These are phyloP conservation scores for Chimonanthus praecox DNA, from an alignment of 164 flowering plant species.

Conservation along the genomic window DNA sequence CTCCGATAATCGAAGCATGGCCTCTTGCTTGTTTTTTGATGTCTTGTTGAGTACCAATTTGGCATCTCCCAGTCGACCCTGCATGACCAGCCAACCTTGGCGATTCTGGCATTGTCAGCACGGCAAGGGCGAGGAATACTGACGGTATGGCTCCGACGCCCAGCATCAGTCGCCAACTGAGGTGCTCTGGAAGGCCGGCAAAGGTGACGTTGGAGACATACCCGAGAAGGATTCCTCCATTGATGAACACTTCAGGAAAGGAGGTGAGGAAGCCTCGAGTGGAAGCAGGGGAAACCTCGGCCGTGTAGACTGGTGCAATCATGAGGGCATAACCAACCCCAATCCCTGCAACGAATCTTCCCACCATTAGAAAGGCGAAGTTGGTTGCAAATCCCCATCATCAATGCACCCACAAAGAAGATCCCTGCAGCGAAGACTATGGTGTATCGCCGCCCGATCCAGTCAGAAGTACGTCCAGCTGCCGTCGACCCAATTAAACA, in stretches of 20 bases:
- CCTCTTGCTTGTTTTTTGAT: slow-evolving; percentile 22
- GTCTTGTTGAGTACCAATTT: slow-evolving; percentile 23
- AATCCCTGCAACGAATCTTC: slow-evolving; percentile 12
- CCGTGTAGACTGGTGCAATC: slow-evolving; percentile 16
- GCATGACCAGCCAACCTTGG: slow-evolving; percentile 39
- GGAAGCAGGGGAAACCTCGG: slow-evolving; percentile 13
- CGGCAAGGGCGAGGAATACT: slow-evolving; percentile 4
- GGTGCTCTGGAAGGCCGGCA: slow-evolving; percentile 4
- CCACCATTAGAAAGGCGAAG: slow-evolving; percentile 17
- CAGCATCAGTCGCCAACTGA: slow-evolving; percentile 15
- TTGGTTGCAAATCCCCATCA: slow-evolving; percentile 15
- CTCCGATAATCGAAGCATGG: slow-evolving; percentile 19
- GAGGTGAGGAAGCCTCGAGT: slow-evolving; percentile 18
- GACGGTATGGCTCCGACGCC: slow-evolving; percentile 12
- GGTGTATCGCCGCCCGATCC: slow-evolving; percentile 34
- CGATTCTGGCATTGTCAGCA: slow-evolving; percentile 37
- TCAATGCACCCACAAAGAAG: slow-evolving; percentile 11
- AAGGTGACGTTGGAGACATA: slow-evolving; percentile 11
- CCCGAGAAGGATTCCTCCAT: slow-evolving; percentile 11
- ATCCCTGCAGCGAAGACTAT: slow-evolving; percentile 19
- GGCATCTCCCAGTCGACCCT: slow-evolving; percentile 34
- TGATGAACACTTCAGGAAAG: slow-evolving; percentile 18
- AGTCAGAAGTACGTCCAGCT: slow-evolving; percentile 32
- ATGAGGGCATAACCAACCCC: slow-evolving; percentile 15
- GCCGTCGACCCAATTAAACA: slow-evolving; percentile 24